Evolutionary conservation across 2,329 filamentous ascomycete species (phyloP).

Genomic region (Ophidiomyces ophidiicola): DNA sequence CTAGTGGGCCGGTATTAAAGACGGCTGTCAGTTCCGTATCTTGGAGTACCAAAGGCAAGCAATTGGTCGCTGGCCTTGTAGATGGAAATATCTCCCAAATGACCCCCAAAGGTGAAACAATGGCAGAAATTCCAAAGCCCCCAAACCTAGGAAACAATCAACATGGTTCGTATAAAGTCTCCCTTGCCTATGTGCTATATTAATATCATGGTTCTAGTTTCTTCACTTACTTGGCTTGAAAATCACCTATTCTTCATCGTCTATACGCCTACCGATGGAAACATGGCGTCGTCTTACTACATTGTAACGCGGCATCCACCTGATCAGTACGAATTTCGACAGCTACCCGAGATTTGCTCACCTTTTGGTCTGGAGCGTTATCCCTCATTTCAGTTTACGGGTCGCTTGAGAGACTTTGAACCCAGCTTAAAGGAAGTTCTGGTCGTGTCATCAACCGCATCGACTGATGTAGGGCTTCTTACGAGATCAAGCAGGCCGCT

Average conservation of each 20-base stretch:
- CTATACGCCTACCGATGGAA: slow-evolving; percentile 52
- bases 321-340: slow-evolving; percentile 55
- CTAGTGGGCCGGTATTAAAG: slow-evolving; percentile 55
- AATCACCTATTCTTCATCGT: slow-evolving; percentile 73
- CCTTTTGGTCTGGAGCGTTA: slow-evolving; percentile 54
- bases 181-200: neutral
- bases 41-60: slow-evolving; percentile 91
- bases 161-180: slow-evolving; percentile 46
- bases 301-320: slow-evolving; percentile 54
- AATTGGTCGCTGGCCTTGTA: slow-evolving; percentile 71
- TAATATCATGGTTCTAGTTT: slow-evolving; percentile 43
- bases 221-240: slow-evolving; percentile 75
- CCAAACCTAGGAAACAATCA: slow-evolving; percentile 51
- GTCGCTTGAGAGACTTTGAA: slow-evolving; percentile 66
- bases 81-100: slow-evolving; percentile 74
- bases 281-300: slow-evolving; percentile 60
- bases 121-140: slow-evolving; percentile 67
- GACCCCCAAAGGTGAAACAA: slow-evolving; percentile 64
- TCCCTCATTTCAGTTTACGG: slow-evolving; percentile 64
- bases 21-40: slow-evolving; percentile 67
- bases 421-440: slow-evolving; percentile 71
- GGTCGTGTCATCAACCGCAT: slow-evolving; percentile 68
- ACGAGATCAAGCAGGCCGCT: slow-evolving; percentile 60
- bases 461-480: slow-evolving; percentile 65
- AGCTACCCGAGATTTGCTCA: slow-evolving; percentile 60